Evolutionary conservation across 805 yeast species (phyloP).

Genomic region (Sugiyamaella chiloensis): DNA sequence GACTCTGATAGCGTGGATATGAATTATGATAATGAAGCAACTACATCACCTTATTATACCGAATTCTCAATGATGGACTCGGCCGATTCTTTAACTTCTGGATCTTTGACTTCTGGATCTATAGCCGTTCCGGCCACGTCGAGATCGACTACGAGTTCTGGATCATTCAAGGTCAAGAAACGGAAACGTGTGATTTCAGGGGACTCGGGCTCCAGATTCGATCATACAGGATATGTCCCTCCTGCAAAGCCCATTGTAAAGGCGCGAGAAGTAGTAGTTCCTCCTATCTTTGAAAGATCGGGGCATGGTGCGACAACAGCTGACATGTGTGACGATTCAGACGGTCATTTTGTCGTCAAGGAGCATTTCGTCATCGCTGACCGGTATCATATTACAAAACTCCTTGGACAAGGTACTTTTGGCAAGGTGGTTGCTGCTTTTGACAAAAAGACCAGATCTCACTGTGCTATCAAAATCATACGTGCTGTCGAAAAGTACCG

Average conservation of each 20-base stretch:
- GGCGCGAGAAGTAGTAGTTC: constrained; percentile 30
- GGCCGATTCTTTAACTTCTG: constrained; percentile 8
- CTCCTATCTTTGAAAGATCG: constrained; percentile 23
- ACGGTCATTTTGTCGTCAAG: constrained; percentile 32
- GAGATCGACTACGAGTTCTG: not conserved
- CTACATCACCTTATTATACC: constrained; percentile 7
- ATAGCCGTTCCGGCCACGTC: not conserved
- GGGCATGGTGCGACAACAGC: constrained; percentile 3
- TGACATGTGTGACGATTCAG: constrained; percentile 32
- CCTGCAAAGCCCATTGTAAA: constrained; percentile 28
- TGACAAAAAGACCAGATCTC: constrained; percentile 56
- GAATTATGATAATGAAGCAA: not conserved
- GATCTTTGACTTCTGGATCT: not conserved
- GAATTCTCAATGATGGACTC: constrained; percentile 10
- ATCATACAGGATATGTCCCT: constrained; percentile 4
- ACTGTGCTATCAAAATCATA: constrained; percentile 89
- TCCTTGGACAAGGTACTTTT: constrained; percentile 90
- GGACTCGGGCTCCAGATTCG: not conserved
- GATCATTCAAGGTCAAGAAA: not conserved
- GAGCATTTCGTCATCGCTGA: constrained; percentile 47
- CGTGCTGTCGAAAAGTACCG: constrained; percentile 90
- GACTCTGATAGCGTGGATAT: not conserved
- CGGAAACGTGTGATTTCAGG: constrained; percentile 3
- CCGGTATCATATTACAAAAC: constrained; percentile 60
- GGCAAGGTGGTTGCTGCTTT: constrained; percentile 86